Evolutionary conservation across 805 yeast species (phyloP).

Genomic region (Monosporozyma aquatica): DNA sequence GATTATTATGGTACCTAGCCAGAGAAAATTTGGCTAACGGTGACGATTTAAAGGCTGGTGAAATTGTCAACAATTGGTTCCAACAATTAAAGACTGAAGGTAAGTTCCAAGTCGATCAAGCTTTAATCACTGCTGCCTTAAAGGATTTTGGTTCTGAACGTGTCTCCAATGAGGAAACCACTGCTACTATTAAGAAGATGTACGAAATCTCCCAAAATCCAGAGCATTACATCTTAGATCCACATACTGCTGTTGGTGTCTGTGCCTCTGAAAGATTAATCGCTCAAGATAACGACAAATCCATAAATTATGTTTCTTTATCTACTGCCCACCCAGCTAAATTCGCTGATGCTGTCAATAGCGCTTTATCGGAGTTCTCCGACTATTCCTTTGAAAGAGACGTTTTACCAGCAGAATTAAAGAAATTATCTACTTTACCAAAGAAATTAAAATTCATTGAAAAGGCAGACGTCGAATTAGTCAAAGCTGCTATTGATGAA

Average conservation of each 20-base stretch:
- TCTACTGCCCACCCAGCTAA: slow-evolving; percentile 99
- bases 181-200: slow-evolving; percentile 62
- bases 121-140: slow-evolving; percentile 57
- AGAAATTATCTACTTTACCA: slow-evolving; percentile 56
- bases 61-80: slow-evolving; percentile 68
- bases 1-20: slow-evolving; percentile 89
- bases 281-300: slow-evolving; percentile 35
- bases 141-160: slow-evolving; percentile 67
- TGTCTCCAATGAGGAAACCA: slow-evolving; percentile 70
- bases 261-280: slow-evolving; percentile 62
- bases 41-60: slow-evolving; percentile 67
- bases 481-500: slow-evolving; percentile 67
- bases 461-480: slow-evolving; percentile 60
- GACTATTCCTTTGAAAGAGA: slow-evolving; percentile 81
- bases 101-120: slow-evolving; percentile 58
- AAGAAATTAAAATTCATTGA: slow-evolving; percentile 68
- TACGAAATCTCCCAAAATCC: slow-evolving; percentile 48
- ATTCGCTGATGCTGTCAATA: slow-evolving; percentile 90
- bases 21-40: slow-evolving; percentile 51
- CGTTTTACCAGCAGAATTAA: slow-evolving; percentile 84
- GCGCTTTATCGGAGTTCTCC: slow-evolving; percentile 54
- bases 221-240: slow-evolving; percentile 78
- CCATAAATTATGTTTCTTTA: slow-evolving; percentile 55
- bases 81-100: slow-evolving; percentile 64
- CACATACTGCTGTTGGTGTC: slow-evolving; percentile 94